Base-by-base conservation (phyloP, 352 stramenopile genomes). In the Phytopythium mirpurense region DNA sequence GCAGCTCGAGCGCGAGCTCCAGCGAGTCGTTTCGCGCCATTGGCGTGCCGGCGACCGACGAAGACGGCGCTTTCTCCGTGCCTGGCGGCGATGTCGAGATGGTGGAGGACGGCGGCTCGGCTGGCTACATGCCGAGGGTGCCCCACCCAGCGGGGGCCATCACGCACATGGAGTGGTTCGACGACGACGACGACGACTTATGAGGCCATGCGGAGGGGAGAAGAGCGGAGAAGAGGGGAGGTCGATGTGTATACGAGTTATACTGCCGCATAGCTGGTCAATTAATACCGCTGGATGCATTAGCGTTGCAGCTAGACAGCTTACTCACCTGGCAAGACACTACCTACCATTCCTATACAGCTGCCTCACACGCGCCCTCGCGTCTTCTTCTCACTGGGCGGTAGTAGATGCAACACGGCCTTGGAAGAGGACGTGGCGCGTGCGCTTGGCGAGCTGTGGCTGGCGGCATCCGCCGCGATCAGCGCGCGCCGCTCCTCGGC, bases 161-260 rank as follows among this genome's bases (percentile, higher is more conserved):
- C 10, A 74, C 72, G 4, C 72, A 83, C 57, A 60, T 59, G 2
- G 69, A 83, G 55, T 83, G 72, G 72, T 83, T 83, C 62, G 59
- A 40, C 15, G 65, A 70, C 36, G 59, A 40, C 15, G 65, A 70
- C 36, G 61, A 67, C 55, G 60, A 69, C 38, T 48, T 69, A 51
- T 72, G 46, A 69, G 32, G 14, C 7, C 32, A 5, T 32, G 29
- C 9, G 29, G 29, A n/a, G n/a, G n/a, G n/a, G n/a, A n/a, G n/a
- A 9, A 32, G 29, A 32, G 29, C 29, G 29, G 29, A 10, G 29
- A 32, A 10, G 29, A n/a, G n/a, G n/a, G n/a, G n/a, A n/a, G n/a
- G n/a, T n/a, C 29, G 5, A 32, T 32, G 29, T 32, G 29, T 32
- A n/a, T n/a, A n/a, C n/a, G n/a, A n/a, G n/a, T n/a, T n/a, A n/a